Evolutionary conservation across 2,329 filamentous ascomycete species (phyloP).

Genomic region (Fusarium paranaense): DNA sequence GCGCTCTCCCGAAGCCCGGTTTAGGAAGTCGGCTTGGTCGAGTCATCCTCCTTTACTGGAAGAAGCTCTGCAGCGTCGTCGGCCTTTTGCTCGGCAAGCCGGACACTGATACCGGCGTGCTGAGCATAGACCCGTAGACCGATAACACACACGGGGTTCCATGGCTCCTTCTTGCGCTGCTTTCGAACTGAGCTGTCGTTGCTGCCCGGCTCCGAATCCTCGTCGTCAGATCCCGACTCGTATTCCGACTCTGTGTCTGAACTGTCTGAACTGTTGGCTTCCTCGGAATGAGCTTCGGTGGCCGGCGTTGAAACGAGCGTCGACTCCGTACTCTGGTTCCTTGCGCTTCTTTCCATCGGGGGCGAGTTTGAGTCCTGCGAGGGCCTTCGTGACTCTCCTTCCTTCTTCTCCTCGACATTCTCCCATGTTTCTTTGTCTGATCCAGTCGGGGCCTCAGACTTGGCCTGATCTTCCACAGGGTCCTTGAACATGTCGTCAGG

Average conservation of each 20-base stretch:
- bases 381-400: not conserved
- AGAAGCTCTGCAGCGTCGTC: slow-evolving; percentile 41
- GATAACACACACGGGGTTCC: slow-evolving; percentile 57
- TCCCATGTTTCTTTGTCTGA: slow-evolving; percentile 13
- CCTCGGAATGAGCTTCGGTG: slow-evolving; percentile 22
- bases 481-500: slow-evolving; percentile 39
- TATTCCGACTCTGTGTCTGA: slow-evolving; percentile 40
- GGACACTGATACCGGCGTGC: slow-evolving; percentile 50
- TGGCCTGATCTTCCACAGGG: slow-evolving; percentile 17
- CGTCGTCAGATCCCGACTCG: slow-evolving; percentile 32
- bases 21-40: slow-evolving; percentile 23
- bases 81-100: slow-evolving; percentile 48
- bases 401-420: slow-evolving; percentile 21
- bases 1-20: not conserved
- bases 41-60: slow-evolving; percentile 21
- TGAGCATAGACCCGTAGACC: slow-evolving; percentile 54
- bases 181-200: slow-evolving; percentile 9
- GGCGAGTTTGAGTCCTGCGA: slow-evolving; percentile 9
- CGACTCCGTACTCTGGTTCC: slow-evolving; percentile 24
- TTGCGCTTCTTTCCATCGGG: slow-evolving; percentile 12
- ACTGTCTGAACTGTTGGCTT: slow-evolving; percentile 26
- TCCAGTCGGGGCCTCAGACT: slow-evolving; percentile 4
- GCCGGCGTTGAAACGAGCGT: slow-evolving; percentile 28
- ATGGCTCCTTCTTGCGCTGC: slow-evolving; percentile 44
- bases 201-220: slow-evolving; percentile 41